Base-by-base conservation (phyloP, 1,284 basidiomycete genomes). In the Dichomitus squalens region DNA sequence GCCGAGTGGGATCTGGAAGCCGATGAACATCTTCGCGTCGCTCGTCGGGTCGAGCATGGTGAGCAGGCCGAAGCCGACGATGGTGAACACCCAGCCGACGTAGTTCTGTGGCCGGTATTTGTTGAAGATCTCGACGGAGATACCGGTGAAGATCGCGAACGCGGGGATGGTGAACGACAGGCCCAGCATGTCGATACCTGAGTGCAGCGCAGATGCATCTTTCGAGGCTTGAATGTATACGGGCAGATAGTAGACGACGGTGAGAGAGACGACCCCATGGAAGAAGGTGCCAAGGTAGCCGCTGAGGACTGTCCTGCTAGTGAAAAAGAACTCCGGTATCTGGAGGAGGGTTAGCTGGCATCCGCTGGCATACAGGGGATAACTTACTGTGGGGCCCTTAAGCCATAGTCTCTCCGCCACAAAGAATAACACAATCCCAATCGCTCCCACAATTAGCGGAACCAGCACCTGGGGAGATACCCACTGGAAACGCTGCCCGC, bases 161-260 rank as follows among this genome's bases (percentile, higher is more conserved):
- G 74, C 67, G 2, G 72, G 64, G 49, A 76, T 66, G 4, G 57
- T 53, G 51, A 73, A 64, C 4, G 73, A 59, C 2, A 73, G 65
- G 43, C 64, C 72, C 2, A 75, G 63, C 16, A 77, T 67, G 51
- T 65, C 57, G 20, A 84, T 70, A 1, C 79, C 79, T 2, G 80
- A 77, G 0, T 66, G 64, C 20, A 76, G 70, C 0, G 82, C 75
- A 1, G 73, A 74, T 5, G 75, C 73, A 9, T 70, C 73, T 46
- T 75, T 74, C 53, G 76, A 75, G 1, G 76, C 78, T 66, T 84
- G 81, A 63, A 78, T 81, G 66, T 79, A 84, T 0, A 76, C 75
- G 0, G 75, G 73, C 39, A 63, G 40, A 20, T 64, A 66, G 50
- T 63, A 64, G 23, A 64, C 49, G 16, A 40, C 40, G n/a, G 56